Base-by-base conservation (phyloP, 1,139 yeast species). In the Sugiyamaella novakii region DNA sequence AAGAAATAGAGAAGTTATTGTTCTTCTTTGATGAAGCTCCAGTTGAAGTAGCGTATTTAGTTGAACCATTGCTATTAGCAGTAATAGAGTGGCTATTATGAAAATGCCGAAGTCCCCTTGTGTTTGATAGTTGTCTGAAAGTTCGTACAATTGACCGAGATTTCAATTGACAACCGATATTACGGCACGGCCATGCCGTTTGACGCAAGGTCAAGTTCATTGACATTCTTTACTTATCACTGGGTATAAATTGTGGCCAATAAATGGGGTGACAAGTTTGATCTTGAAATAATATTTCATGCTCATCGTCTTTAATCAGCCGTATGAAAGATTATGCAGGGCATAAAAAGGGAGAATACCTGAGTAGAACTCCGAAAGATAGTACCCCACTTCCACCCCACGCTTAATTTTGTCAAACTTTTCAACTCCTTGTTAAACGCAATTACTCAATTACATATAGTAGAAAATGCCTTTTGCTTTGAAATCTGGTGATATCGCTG, bases 401-500 rank as follows among this genome's bases (percentile, higher is more conserved):
- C n/a, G n/a, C n/a, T n/a, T n/a, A n/a, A n/a, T n/a, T n/a, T n/a
- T n/a, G n/a, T n/a, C n/a, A n/a, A n/a, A n/a, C 31, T 15, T 31
- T 15, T 31, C 35, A 31, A 6, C 35, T 8, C 22, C 2, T 17
- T 18, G 22, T 5, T 17, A 39, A 18, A n/a, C n/a, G n/a, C n/a
- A n/a, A n/a, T n/a, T n/a, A n/a, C n/a, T n/a, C n/a, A n/a, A n/a
- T n/a, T n/a, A n/a, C n/a, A n/a, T n/a, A n/a, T n/a, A n/a, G n/a
- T n/a, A n/a, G n/a, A n/a, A n/a, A 37, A 39, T 39, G 43, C 36
- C 43, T 2, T 39, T 39, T 22, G 10, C 21, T 8, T 28, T 48
- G 18, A 48, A 48, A 31, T 21, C 48, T 3, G 51, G 51, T 12
- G 40, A 44, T 22, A 48, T 49, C 10, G 56, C 54, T 24, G 61